Percentiles rank a stretch among this genome's conserved stretches.
phyloP scores from a whole-genome alignment of 768 basidiomycete genomes.

The Lenzites betulinus region DNA sequence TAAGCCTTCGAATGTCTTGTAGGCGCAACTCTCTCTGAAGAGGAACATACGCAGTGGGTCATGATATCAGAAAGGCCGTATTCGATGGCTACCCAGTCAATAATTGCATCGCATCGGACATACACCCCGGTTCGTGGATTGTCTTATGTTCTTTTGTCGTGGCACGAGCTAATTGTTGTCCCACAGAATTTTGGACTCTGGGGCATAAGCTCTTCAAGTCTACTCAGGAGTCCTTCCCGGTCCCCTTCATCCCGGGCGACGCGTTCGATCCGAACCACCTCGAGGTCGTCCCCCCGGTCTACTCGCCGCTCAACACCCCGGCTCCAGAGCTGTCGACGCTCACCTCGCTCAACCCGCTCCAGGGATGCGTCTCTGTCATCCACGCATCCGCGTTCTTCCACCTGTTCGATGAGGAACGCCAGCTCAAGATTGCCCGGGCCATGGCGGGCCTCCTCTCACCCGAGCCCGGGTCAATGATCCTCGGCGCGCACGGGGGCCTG shows the following conservation, averaged over 20 bases:
- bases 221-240: constrained; percentile 52
- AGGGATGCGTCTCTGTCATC: constrained; percentile 49
- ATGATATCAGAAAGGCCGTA: constrained; percentile 40
- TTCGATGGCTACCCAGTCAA: constrained; percentile 43
- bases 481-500: constrained; percentile 40
- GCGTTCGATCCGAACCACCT: constrained; percentile 49
- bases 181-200: constrained; percentile 55
- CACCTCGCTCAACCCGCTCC: constrained; percentile 46
- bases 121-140: constrained; percentile 32
- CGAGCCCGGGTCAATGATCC: constrained; percentile 44
- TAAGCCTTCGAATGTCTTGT: constrained; percentile 19
- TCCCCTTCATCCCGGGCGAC: constrained; percentile 55
- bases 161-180: background rate
- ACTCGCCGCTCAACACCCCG: background rate
- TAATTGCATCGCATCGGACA: constrained; percentile 39
- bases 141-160: background rate
- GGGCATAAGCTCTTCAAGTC: constrained; percentile 62
- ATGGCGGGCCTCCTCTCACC: constrained; percentile 43
- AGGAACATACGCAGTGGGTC: constrained; percentile 33
- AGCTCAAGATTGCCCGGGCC: constrained; percentile 41
- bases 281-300: constrained; percentile 29
- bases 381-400: constrained; percentile 51
- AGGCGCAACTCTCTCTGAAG: background rate
- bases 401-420: constrained; percentile 42
- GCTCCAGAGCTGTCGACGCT: constrained; percentile 35